These are phyloP conservation scores for Cenchrus americanus DNA, from an alignment of 176 grass and related monocot genomes.

Conservation along the genomic window DNA sequence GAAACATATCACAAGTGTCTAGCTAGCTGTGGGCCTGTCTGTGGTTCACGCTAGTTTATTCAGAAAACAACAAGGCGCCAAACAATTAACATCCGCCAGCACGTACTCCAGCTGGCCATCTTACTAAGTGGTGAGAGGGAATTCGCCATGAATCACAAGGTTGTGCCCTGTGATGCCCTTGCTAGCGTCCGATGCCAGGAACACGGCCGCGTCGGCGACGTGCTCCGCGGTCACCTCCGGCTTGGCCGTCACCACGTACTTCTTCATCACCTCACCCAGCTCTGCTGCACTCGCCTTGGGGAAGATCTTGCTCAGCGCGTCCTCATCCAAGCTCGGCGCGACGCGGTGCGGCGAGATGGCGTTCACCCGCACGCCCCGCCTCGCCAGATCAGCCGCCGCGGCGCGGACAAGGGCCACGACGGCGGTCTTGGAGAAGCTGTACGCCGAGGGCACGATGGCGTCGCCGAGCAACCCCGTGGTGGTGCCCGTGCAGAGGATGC, in stretches of 20 bases:
- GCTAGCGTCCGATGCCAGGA: background rate
- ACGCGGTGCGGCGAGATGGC: no score
- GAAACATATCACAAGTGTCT: no score
- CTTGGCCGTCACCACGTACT: background rate
- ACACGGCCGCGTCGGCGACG: conserved; percentile 2
- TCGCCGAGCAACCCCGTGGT: background rate
- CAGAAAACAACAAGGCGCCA: no score
- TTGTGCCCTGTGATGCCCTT: conserved; percentile 9
- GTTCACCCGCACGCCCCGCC: background rate
- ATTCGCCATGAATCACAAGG: conserved; percentile 3
- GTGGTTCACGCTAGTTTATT: no score
- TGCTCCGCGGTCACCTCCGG: background rate
- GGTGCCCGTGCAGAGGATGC: conserved; percentile 30
- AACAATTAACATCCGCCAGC: no score
- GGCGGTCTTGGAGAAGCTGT: conserved; percentile 11
- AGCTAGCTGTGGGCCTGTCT: no score
- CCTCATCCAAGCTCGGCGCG: no score
- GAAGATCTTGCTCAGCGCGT: no score
- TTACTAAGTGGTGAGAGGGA: no score
- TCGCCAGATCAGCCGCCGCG: conserved; percentile 12
- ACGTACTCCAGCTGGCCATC: no score
- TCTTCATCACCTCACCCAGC: background rate
- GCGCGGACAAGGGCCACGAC: no score
- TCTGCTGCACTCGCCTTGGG: background rate
- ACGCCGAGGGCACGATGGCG: background rate